Percentiles rank a stretch among this genome's conserved stretches.
Conservation (phyloP, 768 basidiomycete genomes). For the Sporobolomyces roseus region DNA sequence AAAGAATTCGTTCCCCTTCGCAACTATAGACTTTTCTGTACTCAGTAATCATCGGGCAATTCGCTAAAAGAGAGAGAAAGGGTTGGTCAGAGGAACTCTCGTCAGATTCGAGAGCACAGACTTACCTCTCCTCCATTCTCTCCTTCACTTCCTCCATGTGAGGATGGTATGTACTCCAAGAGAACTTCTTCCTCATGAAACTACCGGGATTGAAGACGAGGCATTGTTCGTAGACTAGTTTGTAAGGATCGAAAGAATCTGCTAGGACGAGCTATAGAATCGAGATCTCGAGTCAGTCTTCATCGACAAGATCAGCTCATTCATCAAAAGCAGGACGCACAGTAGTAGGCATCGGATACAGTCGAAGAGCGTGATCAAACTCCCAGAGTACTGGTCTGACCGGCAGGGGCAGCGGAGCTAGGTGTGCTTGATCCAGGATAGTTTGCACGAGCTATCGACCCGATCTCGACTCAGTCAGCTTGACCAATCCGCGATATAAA, state of each 20-base stretch:
- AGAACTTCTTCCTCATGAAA: conserved; percentile 74
- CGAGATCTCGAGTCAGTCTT: too few species aligned
- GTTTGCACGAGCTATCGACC: conserved; percentile 51
- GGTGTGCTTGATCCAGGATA: conserved; percentile 88
- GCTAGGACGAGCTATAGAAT: conserved; percentile 72
- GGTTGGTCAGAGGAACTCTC: neutral
- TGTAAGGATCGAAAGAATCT: conserved; percentile 93
- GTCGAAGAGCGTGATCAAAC: conserved; percentile 81
- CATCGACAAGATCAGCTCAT: too few species aligned
- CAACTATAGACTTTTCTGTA: too few species aligned
- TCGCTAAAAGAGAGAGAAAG: neutral
- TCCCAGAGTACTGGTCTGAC: conserved; percentile 85
- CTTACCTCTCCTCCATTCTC: conserved; percentile 39
- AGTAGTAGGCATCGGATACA: conserved; percentile 89
- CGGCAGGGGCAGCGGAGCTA: conserved; percentile 76
- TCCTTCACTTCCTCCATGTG: conserved; percentile 38
- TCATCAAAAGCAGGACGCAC: conserved; percentile 56
- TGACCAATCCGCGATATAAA: too few species aligned
- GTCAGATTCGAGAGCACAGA: neutral
- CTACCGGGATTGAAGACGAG: conserved; percentile 98
- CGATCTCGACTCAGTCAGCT: too few species aligned
- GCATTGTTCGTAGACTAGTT: conserved; percentile 93
- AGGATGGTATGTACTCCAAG: conserved; percentile 72
- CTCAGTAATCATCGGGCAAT: conserved; percentile 7
- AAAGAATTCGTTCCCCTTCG: too few species aligned